Base-by-base conservation (phyloP, 2,329 filamentous ascomycete species). In the Phyllosticta ampelicida region DNA sequence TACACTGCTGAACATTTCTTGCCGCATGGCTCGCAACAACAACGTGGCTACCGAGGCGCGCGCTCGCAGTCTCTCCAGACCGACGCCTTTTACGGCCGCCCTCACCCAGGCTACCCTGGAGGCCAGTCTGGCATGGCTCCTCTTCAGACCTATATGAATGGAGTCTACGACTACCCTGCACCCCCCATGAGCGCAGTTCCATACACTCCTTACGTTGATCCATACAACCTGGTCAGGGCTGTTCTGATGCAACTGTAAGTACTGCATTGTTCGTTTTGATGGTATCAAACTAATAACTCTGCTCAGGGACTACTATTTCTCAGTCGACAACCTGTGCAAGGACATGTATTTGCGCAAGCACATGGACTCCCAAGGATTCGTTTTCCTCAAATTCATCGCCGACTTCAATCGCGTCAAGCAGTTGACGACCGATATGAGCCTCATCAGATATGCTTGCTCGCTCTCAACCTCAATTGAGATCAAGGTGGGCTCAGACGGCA, bases 341-440 rank as follows among this genome's bases (percentile, higher is more conserved):
- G 94, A 99, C 68, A 80, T 89, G 67, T 97, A 85, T 72, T 79
- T 99, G 60, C 86, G 94, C 59, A 85, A 83, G 66, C 86, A 91
- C 65, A 97, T 99, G 94, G 92, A 99, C 69, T 89, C 87, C 0
- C 89, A 97, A 71, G 94, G 94, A 18, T 97, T 91, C 67, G 91
- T 96, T 13, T 85, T 84, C 54, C 75, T 99, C 55, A 79, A 81
- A 30, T 81, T 96, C 60, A 86, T 99, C 64, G 82, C 87, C 20
- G 80, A 79, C n/a, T 99, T 99, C 78, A 90, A 89, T 72, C 86
- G 94, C 60, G 86, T 95, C 69, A 86, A 85, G 71, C 76, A 81
- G 26, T 74, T 95, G 28, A 87, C 86, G 0, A 81, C 82, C 54
- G 86, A 96, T 60, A 75, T 86, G 59, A 84, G 89, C 48, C 72